Conservation (phyloP, 2,329 filamentous ascomycete species). For the Penicillium sp. region DNA sequence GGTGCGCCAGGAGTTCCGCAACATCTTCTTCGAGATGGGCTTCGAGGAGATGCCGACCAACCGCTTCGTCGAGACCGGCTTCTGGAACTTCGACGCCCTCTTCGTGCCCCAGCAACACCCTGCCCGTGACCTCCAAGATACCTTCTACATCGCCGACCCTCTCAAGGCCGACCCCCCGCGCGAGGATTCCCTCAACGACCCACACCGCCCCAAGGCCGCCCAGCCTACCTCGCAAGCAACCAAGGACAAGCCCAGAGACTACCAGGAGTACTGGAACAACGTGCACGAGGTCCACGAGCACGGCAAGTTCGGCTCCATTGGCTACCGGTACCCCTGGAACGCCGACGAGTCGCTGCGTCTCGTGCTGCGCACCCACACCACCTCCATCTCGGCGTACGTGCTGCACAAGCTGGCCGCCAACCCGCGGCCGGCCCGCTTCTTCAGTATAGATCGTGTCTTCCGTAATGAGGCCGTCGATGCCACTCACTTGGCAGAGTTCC, state of each 20-base stretch:
- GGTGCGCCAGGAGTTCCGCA: constrained; percentile 90
- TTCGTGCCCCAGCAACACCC: constrained; percentile 98
- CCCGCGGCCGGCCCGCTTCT: constrained; percentile 88
- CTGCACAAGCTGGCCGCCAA: constrained; percentile 84
- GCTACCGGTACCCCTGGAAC: constrained; percentile 93
- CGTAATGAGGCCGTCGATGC: constrained; percentile 96
- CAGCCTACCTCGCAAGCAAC: constrained; percentile 51
- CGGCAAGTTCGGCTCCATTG: constrained; percentile 91
- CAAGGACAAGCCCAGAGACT: constrained; percentile 60
- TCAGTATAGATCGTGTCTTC: constrained; percentile 98
- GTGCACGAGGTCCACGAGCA: constrained; percentile 83
- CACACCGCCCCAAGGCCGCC: constrained; percentile 44
- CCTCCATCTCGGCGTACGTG: constrained; percentile 86
- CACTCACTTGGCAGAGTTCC: constrained; percentile 96
- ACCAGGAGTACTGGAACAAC: constrained; percentile 85
- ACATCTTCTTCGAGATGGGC: constrained; percentile 99
- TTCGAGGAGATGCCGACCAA: constrained; percentile 98
- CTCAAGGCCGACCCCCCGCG: constrained; percentile 68
- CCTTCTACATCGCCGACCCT: constrained; percentile 96
- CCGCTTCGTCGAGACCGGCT: constrained; percentile 91
- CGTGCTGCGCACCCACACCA: constrained; percentile 95
- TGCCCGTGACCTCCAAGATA: constrained; percentile 94
- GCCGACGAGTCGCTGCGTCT: constrained; percentile 82
- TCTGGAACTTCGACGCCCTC: constrained; percentile 98
- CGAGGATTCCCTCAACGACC: constrained; percentile 53